Evolutionary conservation across 129 eudicot species (phyloP), one percentile per base, ranked within the genome.

Genomic region (Heracleum sosnowskyi): DNA sequence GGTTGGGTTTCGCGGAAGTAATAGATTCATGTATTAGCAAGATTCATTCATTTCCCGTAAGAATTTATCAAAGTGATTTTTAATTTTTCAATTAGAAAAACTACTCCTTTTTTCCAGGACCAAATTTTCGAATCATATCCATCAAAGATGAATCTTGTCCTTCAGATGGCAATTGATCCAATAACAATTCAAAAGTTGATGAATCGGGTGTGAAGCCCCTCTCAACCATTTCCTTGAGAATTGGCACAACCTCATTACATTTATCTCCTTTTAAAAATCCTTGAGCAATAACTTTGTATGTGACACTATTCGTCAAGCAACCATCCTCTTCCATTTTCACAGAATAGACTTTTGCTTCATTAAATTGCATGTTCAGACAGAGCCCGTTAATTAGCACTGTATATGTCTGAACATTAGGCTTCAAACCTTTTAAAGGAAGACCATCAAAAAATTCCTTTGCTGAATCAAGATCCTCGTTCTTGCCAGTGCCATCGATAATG

Each of bases 321-420:
- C 88, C 86, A 84, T 79, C 69, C n/a, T 82, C 84, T 71, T 82
- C 86, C 86, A 87, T 87, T 76, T 84, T 87, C 35, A 76, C 24
- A 41, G 82, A 77, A 60, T 81, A 57, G 53, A 79, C 80, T 24
- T 49, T 79, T 17, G 90, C 90, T 76, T 81, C 83, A 34, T 63
- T 80, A 31, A 87, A 60, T 75, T 81, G 46, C 6, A 80, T 84
- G 73, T 84, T 47, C 12, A 72, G 74, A 77, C 87, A 87, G 10
- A 87, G 60, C 34, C 90, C 90, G 2, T 77, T 82, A 31, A 76
- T 82, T 84, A 87, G 35, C 11, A 57, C 28, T 24, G 12, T 57
- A 24, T 57, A 57, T 24, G 66, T 24, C 26, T 40, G 35, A 64
- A 76, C 20, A 53, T 81, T n/a, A 24, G 90, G 90, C 73, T 73